These are phyloP conservation scores for Tulasnella sp. DNA, from an alignment of 768 basidiomycete genomes.

Conservation along the genomic window DNA sequence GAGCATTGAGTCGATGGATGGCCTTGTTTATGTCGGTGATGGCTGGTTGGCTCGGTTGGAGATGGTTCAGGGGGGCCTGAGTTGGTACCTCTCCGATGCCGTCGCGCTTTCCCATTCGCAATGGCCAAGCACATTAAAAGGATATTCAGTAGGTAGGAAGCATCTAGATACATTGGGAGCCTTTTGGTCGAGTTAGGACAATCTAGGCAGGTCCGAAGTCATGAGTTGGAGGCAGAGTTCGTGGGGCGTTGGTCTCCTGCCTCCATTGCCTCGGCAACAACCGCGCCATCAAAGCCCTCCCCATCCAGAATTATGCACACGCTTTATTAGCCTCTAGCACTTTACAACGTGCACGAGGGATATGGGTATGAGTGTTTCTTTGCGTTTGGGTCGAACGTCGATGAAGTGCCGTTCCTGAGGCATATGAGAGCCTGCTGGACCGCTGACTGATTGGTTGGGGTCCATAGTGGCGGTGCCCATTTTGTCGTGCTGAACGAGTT, in stretches of 20 bases:
- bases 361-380: conserved; percentile 17
- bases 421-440: conserved; percentile 10
- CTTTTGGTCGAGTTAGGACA: no score
- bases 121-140: no score
- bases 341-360: conserved; percentile 31
- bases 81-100: no score
- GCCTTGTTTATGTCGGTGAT: no score
- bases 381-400: background rate
- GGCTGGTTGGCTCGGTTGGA: no score
- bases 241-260: background rate
- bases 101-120: no score
- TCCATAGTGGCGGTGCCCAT: conserved; percentile 40
- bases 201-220: background rate
- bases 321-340: conserved; percentile 48
- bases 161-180: no score
- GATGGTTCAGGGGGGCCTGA: no score
- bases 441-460: conserved; percentile 37
- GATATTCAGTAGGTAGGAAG: no score
- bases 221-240: background rate
- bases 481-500: conserved; percentile 38
- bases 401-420: background rate
- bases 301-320: conserved; percentile 40
- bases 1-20: no score
- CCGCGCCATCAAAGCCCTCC: conserved; percentile 26
- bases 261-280: conserved; percentile 10